phyloP scores from a whole-genome alignment of 2,329 filamentous ascomycete genomes.

The Botrytis fragariae region DNA sequence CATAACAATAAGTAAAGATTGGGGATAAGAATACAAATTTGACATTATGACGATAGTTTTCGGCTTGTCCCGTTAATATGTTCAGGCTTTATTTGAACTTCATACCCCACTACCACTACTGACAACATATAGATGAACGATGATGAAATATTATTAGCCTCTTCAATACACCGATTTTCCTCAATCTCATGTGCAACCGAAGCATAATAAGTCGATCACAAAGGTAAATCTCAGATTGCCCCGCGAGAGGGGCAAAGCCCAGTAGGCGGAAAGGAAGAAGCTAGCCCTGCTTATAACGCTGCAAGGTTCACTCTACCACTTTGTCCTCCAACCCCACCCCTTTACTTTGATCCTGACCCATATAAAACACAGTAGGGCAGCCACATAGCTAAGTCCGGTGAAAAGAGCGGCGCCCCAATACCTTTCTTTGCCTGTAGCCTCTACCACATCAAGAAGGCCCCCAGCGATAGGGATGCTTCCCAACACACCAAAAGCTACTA shows the following conservation, averaged over 20 bases:
- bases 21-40: neutral
- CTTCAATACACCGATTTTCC: neutral
- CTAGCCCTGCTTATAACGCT: neutral
- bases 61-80: neutral
- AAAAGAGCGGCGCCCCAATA: constrained; percentile 28
- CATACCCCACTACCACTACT: neutral
- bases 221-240: neutral
- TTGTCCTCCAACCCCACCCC: constrained; percentile 2
- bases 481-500: constrained; percentile 74
- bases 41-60: neutral
- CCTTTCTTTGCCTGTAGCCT: constrained; percentile 27
- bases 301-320: constrained; percentile 1
- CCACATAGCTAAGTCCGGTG: constrained; percentile 24
- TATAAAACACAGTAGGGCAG: constrained; percentile 22
- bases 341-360: constrained; percentile 1
- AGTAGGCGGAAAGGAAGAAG: neutral
- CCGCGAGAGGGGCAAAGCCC: neutral
- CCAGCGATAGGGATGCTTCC: constrained; percentile 71
- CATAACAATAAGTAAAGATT: neutral
- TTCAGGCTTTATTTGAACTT: constrained; percentile 5
- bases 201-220: neutral
- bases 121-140: neutral
- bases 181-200: neutral
- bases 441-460: constrained; percentile 48
- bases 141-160: neutral